Conservation (phyloP, 2,329 filamentous ascomycete genomes). For the Cercospora sp. region DNA sequence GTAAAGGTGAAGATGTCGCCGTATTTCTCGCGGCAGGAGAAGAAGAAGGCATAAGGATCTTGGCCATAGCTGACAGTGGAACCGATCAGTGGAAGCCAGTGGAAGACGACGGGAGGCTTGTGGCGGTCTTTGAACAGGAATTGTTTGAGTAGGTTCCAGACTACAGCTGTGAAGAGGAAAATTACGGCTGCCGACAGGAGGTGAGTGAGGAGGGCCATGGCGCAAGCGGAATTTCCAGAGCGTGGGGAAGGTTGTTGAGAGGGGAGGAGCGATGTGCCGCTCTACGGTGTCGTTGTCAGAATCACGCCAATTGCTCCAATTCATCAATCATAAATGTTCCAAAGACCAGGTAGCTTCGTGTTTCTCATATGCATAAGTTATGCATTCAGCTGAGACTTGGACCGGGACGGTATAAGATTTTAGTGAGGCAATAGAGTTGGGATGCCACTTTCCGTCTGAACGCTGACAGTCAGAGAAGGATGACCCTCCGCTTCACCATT, state of each 20-base stretch:
- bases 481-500: no score
- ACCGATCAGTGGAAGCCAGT: constrained; percentile 71
- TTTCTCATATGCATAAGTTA: neutral
- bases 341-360: neutral
- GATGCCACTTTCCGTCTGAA: no score
- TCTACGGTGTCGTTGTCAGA: neutral
- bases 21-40: constrained; percentile 71
- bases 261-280: neutral
- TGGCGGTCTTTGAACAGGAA: constrained; percentile 70
- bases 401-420: neutral
- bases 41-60: constrained; percentile 87
- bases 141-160: constrained; percentile 71
- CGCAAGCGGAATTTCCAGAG: neutral
- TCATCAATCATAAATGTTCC: neutral
- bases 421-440: neutral
- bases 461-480: no score
- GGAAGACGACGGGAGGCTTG: constrained; percentile 62
- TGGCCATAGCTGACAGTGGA: constrained; percentile 94
- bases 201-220: neutral
- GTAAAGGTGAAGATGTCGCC: constrained; percentile 89
- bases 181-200: neutral
- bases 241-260: neutral
- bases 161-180: neutral
- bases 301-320: neutral
- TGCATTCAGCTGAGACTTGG: neutral